phyloP scores from a whole-genome alignment of 345 rosid species.

The Salix udensis region DNA sequence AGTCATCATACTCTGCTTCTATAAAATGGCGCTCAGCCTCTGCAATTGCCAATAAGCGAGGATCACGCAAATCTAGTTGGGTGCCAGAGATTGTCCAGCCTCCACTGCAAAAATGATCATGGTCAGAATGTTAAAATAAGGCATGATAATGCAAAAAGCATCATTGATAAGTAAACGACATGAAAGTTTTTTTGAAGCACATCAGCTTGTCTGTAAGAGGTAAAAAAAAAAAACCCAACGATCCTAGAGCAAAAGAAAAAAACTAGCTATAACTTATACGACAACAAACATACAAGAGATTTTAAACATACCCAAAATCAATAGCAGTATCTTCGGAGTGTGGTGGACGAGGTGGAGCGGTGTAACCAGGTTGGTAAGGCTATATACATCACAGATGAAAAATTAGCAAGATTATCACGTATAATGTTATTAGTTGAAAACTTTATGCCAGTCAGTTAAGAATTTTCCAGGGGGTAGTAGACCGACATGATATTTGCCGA shows the following conservation, averaged over 20 bases:
- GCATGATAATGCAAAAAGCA: not conserved
- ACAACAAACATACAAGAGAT: constrained; percentile 2
- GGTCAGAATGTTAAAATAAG: not conserved
- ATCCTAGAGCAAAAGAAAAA: not conserved
- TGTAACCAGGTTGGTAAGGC: constrained; percentile 83
- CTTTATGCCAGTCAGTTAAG: not conserved
- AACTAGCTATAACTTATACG: not conserved
- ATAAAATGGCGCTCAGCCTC: constrained; percentile 88
- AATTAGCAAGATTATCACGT: not conserved
- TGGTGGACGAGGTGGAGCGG: constrained; percentile 64
- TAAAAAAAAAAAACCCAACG: not conserved
- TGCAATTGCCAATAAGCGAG: constrained; percentile 78
- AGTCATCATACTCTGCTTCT: constrained; percentile 82
- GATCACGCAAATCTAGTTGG: constrained; percentile 74
- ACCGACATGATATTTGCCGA: not conserved
- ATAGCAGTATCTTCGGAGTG: constrained; percentile 62
- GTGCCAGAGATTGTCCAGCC: constrained; percentile 91
- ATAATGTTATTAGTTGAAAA: not conserved
- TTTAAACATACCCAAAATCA: constrained; percentile 68
- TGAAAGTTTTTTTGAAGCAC: not conserved
- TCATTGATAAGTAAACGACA: not conserved
- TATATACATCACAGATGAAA: constrained; percentile 35
- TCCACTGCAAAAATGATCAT: constrained; percentile 47
- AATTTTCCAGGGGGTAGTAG: not conserved
- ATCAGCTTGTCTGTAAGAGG: not conserved